Conservation (phyloP, 1,139 yeast species). For the Pichia sp. region DNA sequence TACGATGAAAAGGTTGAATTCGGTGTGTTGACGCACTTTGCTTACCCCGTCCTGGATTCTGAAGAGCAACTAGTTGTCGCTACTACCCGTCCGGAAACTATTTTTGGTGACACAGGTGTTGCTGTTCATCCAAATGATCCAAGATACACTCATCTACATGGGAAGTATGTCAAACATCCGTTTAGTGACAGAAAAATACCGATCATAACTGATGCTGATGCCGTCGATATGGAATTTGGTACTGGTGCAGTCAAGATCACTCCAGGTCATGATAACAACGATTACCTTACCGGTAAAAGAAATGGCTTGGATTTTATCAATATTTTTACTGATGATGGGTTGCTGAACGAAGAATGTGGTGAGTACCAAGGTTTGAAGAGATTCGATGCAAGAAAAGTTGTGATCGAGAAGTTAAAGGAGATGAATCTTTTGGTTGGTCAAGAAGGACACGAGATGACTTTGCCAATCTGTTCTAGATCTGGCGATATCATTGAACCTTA, state of each 20-base stretch:
- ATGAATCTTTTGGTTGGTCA: constrained; percentile 77
- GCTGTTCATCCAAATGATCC: constrained; percentile 96
- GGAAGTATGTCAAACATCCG: constrained; percentile 88
- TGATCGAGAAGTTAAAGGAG: constrained; percentile 74
- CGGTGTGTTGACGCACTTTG: constrained; percentile 92
- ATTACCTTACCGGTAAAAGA: constrained; percentile 94
- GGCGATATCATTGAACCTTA: constrained; percentile 96
- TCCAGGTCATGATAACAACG: constrained; percentile 97
- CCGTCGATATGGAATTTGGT: constrained; percentile 99
- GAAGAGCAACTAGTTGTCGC: constrained; percentile 90
- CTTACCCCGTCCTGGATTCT: constrained; percentile 83
- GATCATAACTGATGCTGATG: constrained; percentile 82
- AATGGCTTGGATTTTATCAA: constrained; percentile 83
- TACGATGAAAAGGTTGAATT: constrained; percentile 89
- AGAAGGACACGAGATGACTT: constrained; percentile 90
- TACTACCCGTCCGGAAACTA: constrained; percentile 97
- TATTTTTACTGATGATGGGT: constrained; percentile 89
- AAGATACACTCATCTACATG: constrained; percentile 91
- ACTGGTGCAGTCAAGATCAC: constrained; percentile 99
- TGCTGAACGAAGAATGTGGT: constrained; percentile 88
- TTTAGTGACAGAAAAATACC: constrained; percentile 83
- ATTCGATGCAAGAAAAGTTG: constrained; percentile 86
- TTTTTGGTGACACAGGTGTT: constrained; percentile 96
- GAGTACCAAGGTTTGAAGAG: constrained; percentile 89
- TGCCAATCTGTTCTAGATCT: constrained; percentile 91